Evolutionary conservation across 2,329 filamentous ascomycete genomes (phyloP), one percentile per base, ranked within the genome.

Genomic region (Calonectria montana): DNA sequence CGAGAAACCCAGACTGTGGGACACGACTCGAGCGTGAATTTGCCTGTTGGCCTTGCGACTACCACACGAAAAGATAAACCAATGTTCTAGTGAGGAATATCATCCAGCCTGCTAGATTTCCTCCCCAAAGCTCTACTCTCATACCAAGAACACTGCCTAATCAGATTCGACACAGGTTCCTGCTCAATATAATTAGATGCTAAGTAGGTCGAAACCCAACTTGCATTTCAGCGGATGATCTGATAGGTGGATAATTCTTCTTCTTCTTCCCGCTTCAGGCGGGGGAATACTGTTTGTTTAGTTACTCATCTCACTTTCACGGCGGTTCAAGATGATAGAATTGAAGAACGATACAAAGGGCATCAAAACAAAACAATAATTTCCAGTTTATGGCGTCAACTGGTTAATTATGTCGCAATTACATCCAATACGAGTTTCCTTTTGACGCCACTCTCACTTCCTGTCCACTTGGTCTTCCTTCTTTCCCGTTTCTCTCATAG

Each of bases 391-490:
- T 67, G 39, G 45, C 50, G 65, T 65, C 69, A 62, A 70, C 59
- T 77, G 61, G 53, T 76, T 75, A 76, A 78, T 64, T 76, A 76
- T 69, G 39, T 71, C 77, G 50, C 77, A 50, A 73, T 70, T 73
- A 76, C 67, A 73, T 73, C 70, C 71, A 73, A 78, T 48, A 39
- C 41, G 55, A 57, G 59, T 70, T 67, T 65, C 63, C 59, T 31
- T 31, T 53, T 23, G 45, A 75, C 70, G 71, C 77, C 70, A 62
- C 65, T 41, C 27, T 39, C 39, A 25, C 68, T 45, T 62, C 41
- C 67, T 50, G n/a, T 57, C 47, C 18, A 61, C 43, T 41, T 35
- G 31, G 18, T 29, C 48, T 57, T 65, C 50, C 55, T 41, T 41
- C 43, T 23, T 25, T 16, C 41, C 66, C 55, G 12, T 48, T 63